Conservation (phyloP, 345 rosid species). For the Hypericum androsaemum region DNA sequence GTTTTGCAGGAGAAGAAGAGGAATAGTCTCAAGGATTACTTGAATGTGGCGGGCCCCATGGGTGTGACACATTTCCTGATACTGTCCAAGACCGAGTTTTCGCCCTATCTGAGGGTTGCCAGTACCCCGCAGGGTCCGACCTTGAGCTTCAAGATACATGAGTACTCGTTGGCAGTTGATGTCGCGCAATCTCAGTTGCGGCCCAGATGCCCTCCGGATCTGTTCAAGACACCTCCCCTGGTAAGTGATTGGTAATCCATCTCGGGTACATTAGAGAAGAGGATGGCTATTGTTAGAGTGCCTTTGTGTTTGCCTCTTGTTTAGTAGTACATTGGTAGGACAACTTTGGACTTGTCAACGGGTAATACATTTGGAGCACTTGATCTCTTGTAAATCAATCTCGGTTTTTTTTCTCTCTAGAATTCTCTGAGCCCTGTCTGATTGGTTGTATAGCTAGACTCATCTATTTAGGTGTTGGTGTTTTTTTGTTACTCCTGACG, state of each 20-base stretch:
- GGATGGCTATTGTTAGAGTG: too few species aligned
- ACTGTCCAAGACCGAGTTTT: constrained; percentile 57
- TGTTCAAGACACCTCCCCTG: constrained; percentile 81
- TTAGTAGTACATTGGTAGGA: too few species aligned
- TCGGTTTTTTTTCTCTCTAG: too few species aligned
- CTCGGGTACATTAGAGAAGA: neutral
- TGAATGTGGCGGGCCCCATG: constrained; percentile 96
- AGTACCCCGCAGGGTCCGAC: constrained; percentile 98
- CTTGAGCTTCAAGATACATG: constrained; percentile 64
- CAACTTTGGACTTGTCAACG: too few species aligned
- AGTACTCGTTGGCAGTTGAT: constrained; percentile 69
- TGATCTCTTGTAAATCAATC: too few species aligned
- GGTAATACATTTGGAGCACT: too few species aligned
- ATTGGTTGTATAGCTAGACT: too few species aligned
- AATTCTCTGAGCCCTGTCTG: too few species aligned
- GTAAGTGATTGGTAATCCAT: constrained; percentile 24
- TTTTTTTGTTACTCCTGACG: too few species aligned
- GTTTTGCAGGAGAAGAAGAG: constrained; percentile 75
- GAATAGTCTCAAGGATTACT: constrained; percentile 67
- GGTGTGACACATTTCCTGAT: constrained; percentile 92
- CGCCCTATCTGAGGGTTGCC: constrained; percentile 66
- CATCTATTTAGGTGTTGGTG: too few species aligned
- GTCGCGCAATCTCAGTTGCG: constrained; percentile 71
- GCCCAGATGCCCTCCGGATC: constrained; percentile 89
- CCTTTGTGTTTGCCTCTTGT: too few species aligned